A percentile compares a stretch with the other conserved stretches of the same genome.
Evolutionary conservation across 2,329 filamentous ascomycete species (phyloP).

Genomic region (Phaeosphaeriaceae sp.): DNA sequence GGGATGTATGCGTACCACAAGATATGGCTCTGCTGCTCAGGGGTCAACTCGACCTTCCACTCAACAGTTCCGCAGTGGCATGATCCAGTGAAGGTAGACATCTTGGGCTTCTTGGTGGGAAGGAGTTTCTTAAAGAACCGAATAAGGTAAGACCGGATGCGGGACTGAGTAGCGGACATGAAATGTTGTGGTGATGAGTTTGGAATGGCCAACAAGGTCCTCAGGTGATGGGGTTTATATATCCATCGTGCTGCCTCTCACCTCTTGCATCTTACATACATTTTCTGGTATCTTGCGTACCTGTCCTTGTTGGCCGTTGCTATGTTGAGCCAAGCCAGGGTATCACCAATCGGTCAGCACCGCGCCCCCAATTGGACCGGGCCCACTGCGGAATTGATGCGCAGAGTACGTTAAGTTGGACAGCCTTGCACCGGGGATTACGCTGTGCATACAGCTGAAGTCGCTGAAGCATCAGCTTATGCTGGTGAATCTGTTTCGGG

Average conservation of each 20-base stretch:
- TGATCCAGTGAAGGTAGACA: slow-evolving; percentile 57
- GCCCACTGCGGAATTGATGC: neutral
- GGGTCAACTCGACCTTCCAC: slow-evolving; percentile 58
- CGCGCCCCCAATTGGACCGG: neutral
- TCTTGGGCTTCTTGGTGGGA: slow-evolving; percentile 18
- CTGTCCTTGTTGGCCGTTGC: too few relatives aligned
- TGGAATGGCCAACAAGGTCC: slow-evolving; percentile 17
- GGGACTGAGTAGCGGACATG: neutral
- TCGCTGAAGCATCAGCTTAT: neutral
- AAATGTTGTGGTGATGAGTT: neutral
- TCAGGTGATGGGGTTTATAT: slow-evolving; percentile 1
- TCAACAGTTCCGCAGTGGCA: slow-evolving; percentile 64
- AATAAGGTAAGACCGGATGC: neutral
- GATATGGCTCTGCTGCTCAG: slow-evolving; percentile 54
- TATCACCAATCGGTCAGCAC: neutral
- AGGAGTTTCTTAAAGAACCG: neutral
- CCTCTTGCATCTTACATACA: neutral
- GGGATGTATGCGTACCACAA: slow-evolving; percentile 49
- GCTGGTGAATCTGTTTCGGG: neutral
- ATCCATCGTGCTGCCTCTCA: neutral
- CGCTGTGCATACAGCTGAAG: neutral
- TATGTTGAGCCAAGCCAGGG: too few relatives aligned
- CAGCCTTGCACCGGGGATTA: neutral
- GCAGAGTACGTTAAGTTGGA: neutral
- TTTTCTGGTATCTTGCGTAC: too few relatives aligned